Percentiles rank a stretch among this genome's conserved stretches.
Conservation (phyloP, 2,329 filamentous ascomycete genomes). For the Teratosphaeria zuluensis region DNA sequence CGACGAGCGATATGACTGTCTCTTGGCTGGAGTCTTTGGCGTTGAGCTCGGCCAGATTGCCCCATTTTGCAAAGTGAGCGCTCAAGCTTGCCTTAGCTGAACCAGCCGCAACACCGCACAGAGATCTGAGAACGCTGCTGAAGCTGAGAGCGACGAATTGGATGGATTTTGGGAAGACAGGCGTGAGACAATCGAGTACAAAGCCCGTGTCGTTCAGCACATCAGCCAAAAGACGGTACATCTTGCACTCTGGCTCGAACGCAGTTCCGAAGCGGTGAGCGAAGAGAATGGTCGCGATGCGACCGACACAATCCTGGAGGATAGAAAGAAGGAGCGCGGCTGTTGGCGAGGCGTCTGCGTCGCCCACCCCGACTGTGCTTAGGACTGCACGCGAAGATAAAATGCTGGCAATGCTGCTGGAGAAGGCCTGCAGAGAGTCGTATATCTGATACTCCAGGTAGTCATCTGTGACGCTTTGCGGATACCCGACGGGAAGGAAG, state of each 20-base stretch:
- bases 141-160: constrained; percentile 50
- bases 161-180: constrained; percentile 53
- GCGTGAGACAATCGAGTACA: constrained; percentile 74
- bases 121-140: constrained; percentile 51
- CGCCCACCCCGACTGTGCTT: constrained; percentile 69
- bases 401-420: constrained; percentile 68
- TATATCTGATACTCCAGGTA: constrained; percentile 68
- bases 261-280: constrained; percentile 72
- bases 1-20: constrained; percentile 79
- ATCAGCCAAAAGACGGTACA: constrained; percentile 77
- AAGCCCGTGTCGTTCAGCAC: constrained; percentile 81
- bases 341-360: constrained; percentile 68
- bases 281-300: constrained; percentile 77
- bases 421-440: constrained; percentile 77
- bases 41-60: constrained; percentile 87
- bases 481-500: constrained; percentile 82
- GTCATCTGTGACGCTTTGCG: constrained; percentile 73
- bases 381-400: constrained; percentile 76
- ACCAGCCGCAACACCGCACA: constrained; percentile 85
- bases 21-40: constrained; percentile 94
- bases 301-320: constrained; percentile 69
- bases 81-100: constrained; percentile 85
- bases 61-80: constrained; percentile 78
- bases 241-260: constrained; percentile 85
- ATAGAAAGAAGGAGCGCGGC: constrained; percentile 74